These are phyloP conservation scores for Hibiscus tridactylites DNA, from an alignment of 345 rosid genomes.

Conservation along the genomic window DNA sequence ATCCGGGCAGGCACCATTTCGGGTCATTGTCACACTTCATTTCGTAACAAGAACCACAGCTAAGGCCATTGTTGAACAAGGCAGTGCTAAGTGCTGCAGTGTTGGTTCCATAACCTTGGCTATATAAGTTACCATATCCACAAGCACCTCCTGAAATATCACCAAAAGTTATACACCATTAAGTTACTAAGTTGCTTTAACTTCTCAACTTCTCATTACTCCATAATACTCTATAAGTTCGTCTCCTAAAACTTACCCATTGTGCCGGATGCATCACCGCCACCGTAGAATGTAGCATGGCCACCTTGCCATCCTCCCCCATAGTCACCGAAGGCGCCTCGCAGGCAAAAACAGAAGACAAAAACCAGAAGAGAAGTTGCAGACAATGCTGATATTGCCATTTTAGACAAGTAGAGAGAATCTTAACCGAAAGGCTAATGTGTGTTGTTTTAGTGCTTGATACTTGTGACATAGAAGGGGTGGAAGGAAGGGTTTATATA, in stretches of 20 bases:
- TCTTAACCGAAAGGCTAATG: not conserved
- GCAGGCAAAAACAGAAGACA: constrained; percentile 26
- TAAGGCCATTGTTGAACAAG: constrained; percentile 66
- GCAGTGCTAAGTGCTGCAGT: constrained; percentile 79
- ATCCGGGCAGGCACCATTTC: constrained; percentile 60
- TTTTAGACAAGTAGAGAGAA: constrained; percentile 10
- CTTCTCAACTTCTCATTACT: not conserved
- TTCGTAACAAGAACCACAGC: constrained; percentile 71
- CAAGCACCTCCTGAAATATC: constrained; percentile 62
- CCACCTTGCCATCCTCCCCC: constrained; percentile 73
- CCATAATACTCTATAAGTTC: not conserved
- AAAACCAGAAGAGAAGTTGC: constrained; percentile 22
- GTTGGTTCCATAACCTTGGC: constrained; percentile 76
- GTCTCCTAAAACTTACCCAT: constrained; percentile 47
- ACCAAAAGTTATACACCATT: not conserved
- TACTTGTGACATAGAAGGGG: not conserved
- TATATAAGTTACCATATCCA: constrained; percentile 61
- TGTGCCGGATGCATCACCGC: constrained; percentile 74
- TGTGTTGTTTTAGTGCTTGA: not conserved
- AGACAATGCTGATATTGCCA: constrained; percentile 23
- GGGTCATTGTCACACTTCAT: constrained; percentile 58
- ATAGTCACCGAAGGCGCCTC: constrained; percentile 33
- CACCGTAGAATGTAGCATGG: constrained; percentile 80
- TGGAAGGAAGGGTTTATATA: constrained; percentile 18
- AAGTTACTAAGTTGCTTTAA: not conserved